Base-by-base conservation (phyloP, 495 filamentous ascomycete species). In the Tuber melanosporum region DNA sequence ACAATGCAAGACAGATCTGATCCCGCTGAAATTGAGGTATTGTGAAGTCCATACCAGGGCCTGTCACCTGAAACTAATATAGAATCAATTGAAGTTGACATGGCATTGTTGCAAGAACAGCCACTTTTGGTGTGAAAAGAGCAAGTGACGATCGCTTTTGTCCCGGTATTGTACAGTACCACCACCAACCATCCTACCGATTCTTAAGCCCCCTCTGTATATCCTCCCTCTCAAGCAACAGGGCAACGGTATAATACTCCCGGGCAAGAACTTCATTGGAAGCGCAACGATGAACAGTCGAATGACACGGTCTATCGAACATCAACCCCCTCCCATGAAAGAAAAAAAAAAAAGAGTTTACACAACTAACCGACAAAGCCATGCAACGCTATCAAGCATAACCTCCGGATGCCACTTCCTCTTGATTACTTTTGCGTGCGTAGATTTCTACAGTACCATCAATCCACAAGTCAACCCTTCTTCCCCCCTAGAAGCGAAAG, bases 371-470 rank as follows among this genome's bases (percentile, higher is more conserved):
- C 93, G 88, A 86, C 94, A 97, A 81, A 97, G 84, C 93, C 93
- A 97, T 44, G 94, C 94, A 42, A 96, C 93, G 83, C 89, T 93
- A 83, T 92, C 89, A 84, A 95, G 80, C 85, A 89, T 87, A 86
- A 91, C 90, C 77, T 90, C 89, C 22, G 88, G 87, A 86, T 94
- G 92, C 93, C 93, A 96, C 6, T 93, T 92, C 44, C 92, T 86
- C 85, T 92, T 92, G 19, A 92, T 80, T 10, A 89, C 93, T 85
- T 93, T 94, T n/a, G 87, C 89, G 84, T 96, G 94, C 10, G 78
- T 81, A 4, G 79, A 80, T 80, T 49, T 80, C 79, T 81, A 72
- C 22, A 0, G 2, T 7, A n/a, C 6, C 20, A 72, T 79, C 20
- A 73, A 71, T 70, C 52, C n/a, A 7, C 22, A n/a, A 9, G 22